These are phyloP conservation scores for Apocynum venetum DNA, from an alignment of 257 asterid species.

Conservation along the genomic window DNA sequence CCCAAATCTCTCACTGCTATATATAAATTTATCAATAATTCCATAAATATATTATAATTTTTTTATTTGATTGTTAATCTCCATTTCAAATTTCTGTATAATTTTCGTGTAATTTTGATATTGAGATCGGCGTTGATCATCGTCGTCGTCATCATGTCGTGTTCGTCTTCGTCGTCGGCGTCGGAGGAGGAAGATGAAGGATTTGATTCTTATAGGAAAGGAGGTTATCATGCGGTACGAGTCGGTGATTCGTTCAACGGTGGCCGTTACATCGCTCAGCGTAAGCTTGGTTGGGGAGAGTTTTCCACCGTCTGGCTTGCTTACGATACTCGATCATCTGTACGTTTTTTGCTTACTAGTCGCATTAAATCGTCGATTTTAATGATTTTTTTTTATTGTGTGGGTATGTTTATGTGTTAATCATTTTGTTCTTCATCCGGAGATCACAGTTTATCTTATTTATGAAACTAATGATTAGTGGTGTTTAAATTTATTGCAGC, in stretches of 20 bases:
- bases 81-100: not conserved
- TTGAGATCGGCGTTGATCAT: constrained; percentile 7
- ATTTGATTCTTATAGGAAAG: constrained; percentile 64
- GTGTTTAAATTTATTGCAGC: not conserved
- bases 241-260: constrained; percentile 71
- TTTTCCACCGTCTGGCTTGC: constrained; percentile 99
- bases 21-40: not conserved
- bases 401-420: not conserved
- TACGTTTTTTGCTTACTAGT: constrained; percentile 26
- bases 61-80: not conserved
- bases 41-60: not conserved
- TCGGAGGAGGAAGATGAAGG: constrained; percentile 93
- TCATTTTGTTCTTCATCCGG: constrained; percentile 1
- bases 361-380: not conserved
- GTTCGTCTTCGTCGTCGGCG: constrained; percentile 78
- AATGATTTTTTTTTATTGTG: not conserved
- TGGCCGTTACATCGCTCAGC: constrained; percentile 90
- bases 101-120: not conserved
- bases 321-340: constrained; percentile 73
- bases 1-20: not conserved
- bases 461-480: not conserved
- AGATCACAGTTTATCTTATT: constrained; percentile 3
- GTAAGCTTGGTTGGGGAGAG: constrained; percentile 97
- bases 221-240: constrained; percentile 87
- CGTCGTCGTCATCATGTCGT: constrained; percentile 72